Evolutionary conservation across 2,329 filamentous ascomycete species (phyloP).

Genomic region (Alternaria gansuensis): DNA sequence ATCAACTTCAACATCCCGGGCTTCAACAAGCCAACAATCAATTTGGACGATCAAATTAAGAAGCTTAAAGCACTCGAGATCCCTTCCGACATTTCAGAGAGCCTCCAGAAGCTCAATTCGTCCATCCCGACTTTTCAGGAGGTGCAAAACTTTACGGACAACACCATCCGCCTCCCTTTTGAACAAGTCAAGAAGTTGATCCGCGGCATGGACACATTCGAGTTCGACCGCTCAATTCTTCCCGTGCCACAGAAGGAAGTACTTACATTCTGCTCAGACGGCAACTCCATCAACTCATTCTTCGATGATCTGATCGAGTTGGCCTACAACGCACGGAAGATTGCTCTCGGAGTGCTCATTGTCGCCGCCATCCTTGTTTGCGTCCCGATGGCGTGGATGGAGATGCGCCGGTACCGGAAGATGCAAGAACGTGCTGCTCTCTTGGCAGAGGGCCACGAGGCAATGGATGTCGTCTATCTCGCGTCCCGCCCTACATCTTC

Average conservation of each 20-base stretch:
- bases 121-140: conserved; percentile 84
- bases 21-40: conserved; percentile 62
- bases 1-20: conserved; percentile 55
- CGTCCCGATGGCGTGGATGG: conserved; percentile 79
- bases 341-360: conserved; percentile 78
- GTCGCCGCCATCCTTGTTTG: conserved; percentile 76
- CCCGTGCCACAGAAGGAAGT: conserved; percentile 84
- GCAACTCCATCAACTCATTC: conserved; percentile 82
- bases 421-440: conserved; percentile 75
- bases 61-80: conserved; percentile 76
- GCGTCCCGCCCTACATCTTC: conserved; percentile 82
- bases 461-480: conserved; percentile 89
- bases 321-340: conserved; percentile 72
- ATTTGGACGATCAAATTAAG: conserved; percentile 71
- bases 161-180: conserved; percentile 80
- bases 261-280: conserved; percentile 87
- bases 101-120: conserved; percentile 75
- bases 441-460: conserved; percentile 74
- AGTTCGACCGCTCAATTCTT: conserved; percentile 79
- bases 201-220: conserved; percentile 74
- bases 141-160: conserved; percentile 82
- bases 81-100: conserved; percentile 71
- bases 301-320: conserved; percentile 76
- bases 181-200: conserved; percentile 78
- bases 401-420: conserved; percentile 78